A percentile compares a stretch with the other conserved stretches of the same genome.
These are phyloP conservation scores for Colletotrichum lini DNA, from an alignment of 2,329 filamentous ascomycete genomes.

Conservation along the genomic window DNA sequence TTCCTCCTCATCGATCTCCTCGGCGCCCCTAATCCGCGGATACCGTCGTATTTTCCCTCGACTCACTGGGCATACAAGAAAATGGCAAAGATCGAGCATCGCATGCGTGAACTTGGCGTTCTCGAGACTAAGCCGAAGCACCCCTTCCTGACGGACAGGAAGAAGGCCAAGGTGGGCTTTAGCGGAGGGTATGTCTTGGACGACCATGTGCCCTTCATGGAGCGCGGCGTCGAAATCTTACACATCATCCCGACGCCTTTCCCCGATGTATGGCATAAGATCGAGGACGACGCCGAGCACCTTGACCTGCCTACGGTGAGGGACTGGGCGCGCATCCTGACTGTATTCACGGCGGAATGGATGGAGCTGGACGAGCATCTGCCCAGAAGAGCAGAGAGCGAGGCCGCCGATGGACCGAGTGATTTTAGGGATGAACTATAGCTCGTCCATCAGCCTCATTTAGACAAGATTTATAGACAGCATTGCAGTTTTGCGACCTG, in stretches of 20 bases:
- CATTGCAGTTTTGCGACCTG: neutral
- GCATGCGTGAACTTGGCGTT: conserved; percentile 76
- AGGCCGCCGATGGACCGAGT: conserved; percentile 44
- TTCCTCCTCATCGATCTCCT: conserved; percentile 95
- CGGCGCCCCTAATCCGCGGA: conserved; percentile 75
- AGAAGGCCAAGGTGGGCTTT: conserved; percentile 65
- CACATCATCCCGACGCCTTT: conserved; percentile 92
- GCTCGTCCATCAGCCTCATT: neutral
- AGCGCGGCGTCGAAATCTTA: conserved; percentile 86
- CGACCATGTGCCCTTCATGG: conserved; percentile 93
- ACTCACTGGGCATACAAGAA: conserved; percentile 94
- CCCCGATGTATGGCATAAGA: conserved; percentile 87
- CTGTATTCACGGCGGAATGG: conserved; percentile 92
- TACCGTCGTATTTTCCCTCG: conserved; percentile 90
- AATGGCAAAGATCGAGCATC: conserved; percentile 80
- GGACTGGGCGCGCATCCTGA: conserved; percentile 90
- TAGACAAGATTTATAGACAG: conserved; percentile 3
- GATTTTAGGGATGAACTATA: conserved; percentile 31
- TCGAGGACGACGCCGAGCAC: conserved; percentile 87
- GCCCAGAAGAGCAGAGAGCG: conserved; percentile 47
- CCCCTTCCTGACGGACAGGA: conserved; percentile 76
- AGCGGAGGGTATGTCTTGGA: conserved; percentile 75
- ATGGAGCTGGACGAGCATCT: conserved; percentile 76
- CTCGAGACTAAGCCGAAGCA: conserved; percentile 72
- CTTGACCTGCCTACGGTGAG: conserved; percentile 84